Evolutionary conservation across 2,329 filamentous ascomycete species (phyloP), one percentile per base, ranked within the genome.

Genomic region (Colletotrichum sp.): DNA sequence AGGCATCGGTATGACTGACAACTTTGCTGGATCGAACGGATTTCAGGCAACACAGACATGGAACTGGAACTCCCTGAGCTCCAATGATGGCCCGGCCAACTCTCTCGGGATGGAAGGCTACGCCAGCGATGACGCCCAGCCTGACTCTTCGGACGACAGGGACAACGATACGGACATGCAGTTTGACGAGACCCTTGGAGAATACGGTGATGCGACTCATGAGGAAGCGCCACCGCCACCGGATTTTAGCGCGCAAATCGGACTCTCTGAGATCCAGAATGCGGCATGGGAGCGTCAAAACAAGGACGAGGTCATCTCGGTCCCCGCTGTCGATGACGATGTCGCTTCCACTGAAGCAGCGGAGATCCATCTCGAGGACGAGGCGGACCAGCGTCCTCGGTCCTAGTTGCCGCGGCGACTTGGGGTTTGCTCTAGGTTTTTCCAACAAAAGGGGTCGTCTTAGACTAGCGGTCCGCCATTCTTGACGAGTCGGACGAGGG

Each of bases 291-390:
- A 83, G 30, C 77, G 77, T 32, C 82, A 84, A 55, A 80, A 80
- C 72, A 81, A 81, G 24, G 79, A 66, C 21, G 52, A 80, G 12
- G 81, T 88, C 24, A 83, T 88, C 68, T 84, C 84, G 21, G 84
- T 89, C 64, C 83, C 84, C 24, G 79, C 82, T 6, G 82, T 79
- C 32, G 83, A 81, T 18, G 83, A 80, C 28, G 85, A 86, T 30
- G 80, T 79, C 32, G 82, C 81, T 66, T 88, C 85, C 15, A 87
- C 87, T 36, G 87, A 88, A 55, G 88, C 88, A 8, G 82, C 88
- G 9, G 88, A 90, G 79, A 90, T 89, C 60, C 87, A 88, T 75
- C 79, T 89, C 24, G 87, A 87, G 55, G 86, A 86, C 62, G 84
- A 86, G 18, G 24, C 48, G 70, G 82, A 85, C 15, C 65, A 75